These are phyloP conservation scores for Puccinia triticina DNA, from an alignment of 1,284 basidiomycete genomes.

Conservation along the genomic window DNA sequence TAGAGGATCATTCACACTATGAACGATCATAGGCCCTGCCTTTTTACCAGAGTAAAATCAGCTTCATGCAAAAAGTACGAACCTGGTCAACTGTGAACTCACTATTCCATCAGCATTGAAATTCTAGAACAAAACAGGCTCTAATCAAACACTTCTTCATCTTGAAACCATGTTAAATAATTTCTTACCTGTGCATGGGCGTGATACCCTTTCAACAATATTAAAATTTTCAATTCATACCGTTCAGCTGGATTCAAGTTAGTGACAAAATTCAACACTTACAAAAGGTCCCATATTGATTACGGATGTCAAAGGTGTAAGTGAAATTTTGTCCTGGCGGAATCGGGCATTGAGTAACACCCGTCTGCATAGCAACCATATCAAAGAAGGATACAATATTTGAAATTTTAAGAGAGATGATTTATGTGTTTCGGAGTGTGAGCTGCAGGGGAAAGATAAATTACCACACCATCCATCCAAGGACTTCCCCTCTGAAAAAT, in stretches of 20 bases:
- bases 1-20: conserved; percentile 55
- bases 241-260: background rate
- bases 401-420: background rate
- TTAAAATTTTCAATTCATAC: background rate
- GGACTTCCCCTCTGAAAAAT: conserved; percentile 42
- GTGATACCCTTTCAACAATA: conserved; percentile 7
- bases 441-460: background rate
- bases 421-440: background rate
- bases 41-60: conserved; percentile 52
- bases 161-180: background rate
- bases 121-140: background rate
- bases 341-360: conserved; percentile 66
- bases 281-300: conserved; percentile 63
- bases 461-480: conserved; percentile 63
- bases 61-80: background rate
- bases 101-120: conserved; percentile 29
- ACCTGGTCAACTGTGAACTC: background rate
- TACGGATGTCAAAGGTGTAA: conserved; percentile 64
- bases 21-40: conserved; percentile 56
- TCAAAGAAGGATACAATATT: background rate
- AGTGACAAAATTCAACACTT: background rate
- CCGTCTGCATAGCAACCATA: background rate
- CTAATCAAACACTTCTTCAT: background rate
- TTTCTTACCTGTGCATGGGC: conserved; percentile 27
- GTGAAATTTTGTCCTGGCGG: conserved; percentile 63